Percentiles rank a stretch among this genome's conserved stretches.
phyloP scores from a whole-genome alignment of 352 stramenopile species.

The Globisporangium recalcitrans region DNA sequence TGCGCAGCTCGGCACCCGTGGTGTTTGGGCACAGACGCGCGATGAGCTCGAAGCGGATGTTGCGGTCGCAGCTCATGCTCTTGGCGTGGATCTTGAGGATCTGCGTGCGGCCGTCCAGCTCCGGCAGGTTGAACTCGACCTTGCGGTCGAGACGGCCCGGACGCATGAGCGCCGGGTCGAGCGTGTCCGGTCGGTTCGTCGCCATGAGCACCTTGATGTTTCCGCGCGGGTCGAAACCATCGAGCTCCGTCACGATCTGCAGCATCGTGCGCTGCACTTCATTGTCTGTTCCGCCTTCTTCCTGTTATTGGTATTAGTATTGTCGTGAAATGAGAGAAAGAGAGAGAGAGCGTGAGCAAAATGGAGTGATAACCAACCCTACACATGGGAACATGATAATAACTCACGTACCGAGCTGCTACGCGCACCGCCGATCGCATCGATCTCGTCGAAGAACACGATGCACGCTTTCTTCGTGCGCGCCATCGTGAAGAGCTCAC shows the following conservation, averaged over 20 bases:
- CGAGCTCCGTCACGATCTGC: slow-evolving; percentile 98
- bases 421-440: slow-evolving; percentile 95
- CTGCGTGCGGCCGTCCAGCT: slow-evolving; percentile 97
- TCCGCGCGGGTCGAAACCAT: slow-evolving; percentile 97
- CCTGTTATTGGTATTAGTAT: slow-evolving; percentile 23
- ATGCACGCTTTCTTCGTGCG: slow-evolving; percentile 97
- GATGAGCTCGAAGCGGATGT: slow-evolving; percentile 99
- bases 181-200: slow-evolving; percentile 96
- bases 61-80: slow-evolving; percentile 98
- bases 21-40: slow-evolving; percentile 97
- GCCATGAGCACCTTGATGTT: slow-evolving; percentile 99
- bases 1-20: slow-evolving; percentile 97
- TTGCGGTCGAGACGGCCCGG: slow-evolving; percentile 98
- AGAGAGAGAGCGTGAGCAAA: too few relatives aligned
- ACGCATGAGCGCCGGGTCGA: slow-evolving; percentile 95
- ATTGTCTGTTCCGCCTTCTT: slow-evolving; percentile 96
- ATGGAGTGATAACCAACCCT: neutral
- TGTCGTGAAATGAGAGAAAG: too few relatives aligned
- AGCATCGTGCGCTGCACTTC: slow-evolving; percentile 99
- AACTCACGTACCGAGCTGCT: slow-evolving; percentile 38
- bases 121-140: slow-evolving; percentile 98
- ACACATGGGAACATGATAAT: too few relatives aligned
- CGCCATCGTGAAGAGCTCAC: slow-evolving; percentile 99
- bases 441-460: slow-evolving; percentile 99
- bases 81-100: slow-evolving; percentile 99